Conservation (phyloP, 139 green algal genomes). For the Coccomyxa sp. region DNA sequence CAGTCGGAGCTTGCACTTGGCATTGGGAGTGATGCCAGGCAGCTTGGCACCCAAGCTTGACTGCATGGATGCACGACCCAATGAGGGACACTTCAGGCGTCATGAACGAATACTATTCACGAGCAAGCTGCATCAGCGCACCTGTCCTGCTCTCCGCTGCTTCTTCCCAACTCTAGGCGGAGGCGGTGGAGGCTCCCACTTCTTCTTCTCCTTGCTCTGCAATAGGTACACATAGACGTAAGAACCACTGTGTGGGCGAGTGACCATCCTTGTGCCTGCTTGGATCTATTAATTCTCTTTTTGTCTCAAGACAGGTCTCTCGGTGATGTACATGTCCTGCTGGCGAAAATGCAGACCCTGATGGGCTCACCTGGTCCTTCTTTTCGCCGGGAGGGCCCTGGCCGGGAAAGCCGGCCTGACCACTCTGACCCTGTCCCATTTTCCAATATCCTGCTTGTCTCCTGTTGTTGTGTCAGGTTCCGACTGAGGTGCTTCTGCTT, state of each 20-base stretch:
- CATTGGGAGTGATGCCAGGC: slow-evolving; percentile 84
- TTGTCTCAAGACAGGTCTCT: neutral
- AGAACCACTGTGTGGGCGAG: neutral
- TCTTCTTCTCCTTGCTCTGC: slow-evolving; percentile 90
- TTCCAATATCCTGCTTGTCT: too few species aligned
- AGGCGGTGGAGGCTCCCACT: slow-evolving; percentile 91
- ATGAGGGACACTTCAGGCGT: neutral
- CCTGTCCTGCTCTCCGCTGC: slow-evolving; percentile 72
- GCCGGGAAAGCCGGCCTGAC: slow-evolving; percentile 15
- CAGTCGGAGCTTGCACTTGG: slow-evolving; percentile 94
- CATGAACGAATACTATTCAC: too few species aligned
- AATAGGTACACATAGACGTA: neutral
- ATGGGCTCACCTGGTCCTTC: slow-evolving; percentile 13
- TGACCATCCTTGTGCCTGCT: neutral
- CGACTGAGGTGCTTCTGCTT: too few species aligned
- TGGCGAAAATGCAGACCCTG: neutral
- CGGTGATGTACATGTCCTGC: too few species aligned
- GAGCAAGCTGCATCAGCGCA: neutral
- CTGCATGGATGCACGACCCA: neutral
- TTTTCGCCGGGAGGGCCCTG: slow-evolving; percentile 14
- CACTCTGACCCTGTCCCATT: slow-evolving; percentile 26
- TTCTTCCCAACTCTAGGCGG: slow-evolving; percentile 93
- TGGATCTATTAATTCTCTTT: neutral
- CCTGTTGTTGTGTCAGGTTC: too few species aligned
- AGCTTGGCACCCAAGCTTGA: slow-evolving; percentile 74